Percentiles rank a stretch among this genome's conserved stretches.
Conservation (phyloP, 495 filamentous ascomycete species). For the Aspergillus heteromorphus region DNA sequence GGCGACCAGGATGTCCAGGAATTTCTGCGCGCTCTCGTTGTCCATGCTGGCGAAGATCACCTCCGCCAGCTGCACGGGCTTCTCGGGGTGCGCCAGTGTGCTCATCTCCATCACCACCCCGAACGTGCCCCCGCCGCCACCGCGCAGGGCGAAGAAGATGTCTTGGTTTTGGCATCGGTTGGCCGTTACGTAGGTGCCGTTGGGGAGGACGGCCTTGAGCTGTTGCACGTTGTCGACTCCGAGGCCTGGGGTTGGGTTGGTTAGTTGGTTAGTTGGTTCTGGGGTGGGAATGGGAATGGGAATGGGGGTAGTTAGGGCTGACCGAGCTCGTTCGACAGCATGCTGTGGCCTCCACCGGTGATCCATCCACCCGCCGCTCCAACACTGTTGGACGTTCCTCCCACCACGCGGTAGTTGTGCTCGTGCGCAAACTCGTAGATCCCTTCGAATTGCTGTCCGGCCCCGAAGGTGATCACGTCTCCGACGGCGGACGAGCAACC, state of each 20-base stretch:
- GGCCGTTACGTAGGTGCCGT: slow-evolving; percentile 40
- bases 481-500: slow-evolving; percentile 13
- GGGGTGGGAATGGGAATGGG: no score
- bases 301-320: no score
- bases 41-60: no score
- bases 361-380: slow-evolving; percentile 41
- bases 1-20: background rate
- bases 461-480: slow-evolving; percentile 16
- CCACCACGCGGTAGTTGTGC: slow-evolving; percentile 17
- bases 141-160: slow-evolving; percentile 52
- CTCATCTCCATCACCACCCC: slow-evolving; percentile 37
- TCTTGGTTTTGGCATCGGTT: slow-evolving; percentile 44
- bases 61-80: slow-evolving; percentile 11
- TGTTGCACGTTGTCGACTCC: slow-evolving; percentile 28
- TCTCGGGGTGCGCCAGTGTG: slow-evolving; percentile 19
- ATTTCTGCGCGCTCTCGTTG: no score
- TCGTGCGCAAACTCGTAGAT: slow-evolving; percentile 24
- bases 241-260: slow-evolving; percentile 13
- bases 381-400: slow-evolving; percentile 15
- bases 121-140: slow-evolving; percentile 47
- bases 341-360: slow-evolving; percentile 36
- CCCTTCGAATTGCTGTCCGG: slow-evolving; percentile 17
- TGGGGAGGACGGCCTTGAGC: slow-evolving; percentile 40
- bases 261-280: slow-evolving; percentile 1
- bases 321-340: slow-evolving; percentile 23